Conservation (phyloP, 805 yeast genomes). For the Wickerhamiella allomyrinae region DNA sequence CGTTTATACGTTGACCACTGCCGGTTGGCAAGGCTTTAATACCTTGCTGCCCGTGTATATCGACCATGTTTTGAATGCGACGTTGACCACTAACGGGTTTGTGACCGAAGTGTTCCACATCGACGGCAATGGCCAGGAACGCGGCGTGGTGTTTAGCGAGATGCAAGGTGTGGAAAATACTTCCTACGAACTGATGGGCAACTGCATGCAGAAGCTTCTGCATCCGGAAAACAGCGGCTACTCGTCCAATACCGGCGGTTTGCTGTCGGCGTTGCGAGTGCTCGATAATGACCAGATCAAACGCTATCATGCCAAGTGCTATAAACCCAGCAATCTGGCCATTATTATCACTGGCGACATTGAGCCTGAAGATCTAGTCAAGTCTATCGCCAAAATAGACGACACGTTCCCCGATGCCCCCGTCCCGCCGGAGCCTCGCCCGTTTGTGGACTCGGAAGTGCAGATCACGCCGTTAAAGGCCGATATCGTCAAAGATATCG, state of each 20-base stretch:
- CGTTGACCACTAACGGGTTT: conserved; percentile 79
- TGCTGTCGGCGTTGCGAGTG: conserved; percentile 58
- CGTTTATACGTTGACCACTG: conserved; percentile 77
- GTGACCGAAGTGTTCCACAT: conserved; percentile 89
- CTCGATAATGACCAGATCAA: conserved; percentile 62
- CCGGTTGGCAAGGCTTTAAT: conserved; percentile 93
- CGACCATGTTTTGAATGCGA: conserved; percentile 76
- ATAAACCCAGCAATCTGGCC: conserved; percentile 73
- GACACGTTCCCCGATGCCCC: conserved; percentile 31
- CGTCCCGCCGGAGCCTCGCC: conserved; percentile 33
- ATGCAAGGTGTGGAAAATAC: conserved; percentile 88
- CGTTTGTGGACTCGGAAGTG: conserved; percentile 53
- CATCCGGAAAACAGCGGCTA: conserved; percentile 56
- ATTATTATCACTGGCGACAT: conserved; percentile 75
- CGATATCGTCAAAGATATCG: conserved; percentile 36
- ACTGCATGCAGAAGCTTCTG: conserved; percentile 19
- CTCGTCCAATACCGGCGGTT: conserved; percentile 88
- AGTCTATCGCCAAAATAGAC: conserved; percentile 50
- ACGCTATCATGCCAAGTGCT: conserved; percentile 53
- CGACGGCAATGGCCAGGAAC: conserved; percentile 80
- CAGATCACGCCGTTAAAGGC: conserved; percentile 30
- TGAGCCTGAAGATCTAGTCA: conserved; percentile 57
- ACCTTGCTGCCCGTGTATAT: conserved; percentile 73
- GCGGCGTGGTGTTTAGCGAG: conserved; percentile 93
- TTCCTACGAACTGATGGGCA: conserved; percentile 43